Evolutionary conservation across 306 rosid genomes (phyloP).

Genomic region (Fagus crenata): DNA sequence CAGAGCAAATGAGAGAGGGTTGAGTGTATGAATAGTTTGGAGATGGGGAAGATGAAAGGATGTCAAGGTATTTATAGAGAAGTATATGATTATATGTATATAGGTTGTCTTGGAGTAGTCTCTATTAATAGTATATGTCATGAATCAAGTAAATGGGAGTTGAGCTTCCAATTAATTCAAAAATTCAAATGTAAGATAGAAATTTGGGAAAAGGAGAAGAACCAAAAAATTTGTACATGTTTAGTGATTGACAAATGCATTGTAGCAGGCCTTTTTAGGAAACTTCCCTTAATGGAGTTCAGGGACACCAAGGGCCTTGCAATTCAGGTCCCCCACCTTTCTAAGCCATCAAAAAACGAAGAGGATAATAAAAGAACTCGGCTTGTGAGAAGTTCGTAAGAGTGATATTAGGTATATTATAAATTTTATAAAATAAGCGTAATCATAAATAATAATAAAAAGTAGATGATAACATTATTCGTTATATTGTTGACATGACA

Average conservation of each 20-base stretch:
- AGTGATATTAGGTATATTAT: too few relatives aligned
- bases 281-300: too few relatives aligned
- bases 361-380: too few relatives aligned
- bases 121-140: slow-evolving; percentile 22
- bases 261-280: too few relatives aligned
- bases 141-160: slow-evolving; percentile 16
- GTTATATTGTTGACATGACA: too few relatives aligned
- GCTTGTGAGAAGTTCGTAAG: too few relatives aligned
- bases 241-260: background rate
- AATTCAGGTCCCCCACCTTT: too few relatives aligned
- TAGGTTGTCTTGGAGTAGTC: slow-evolving; percentile 38
- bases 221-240: background rate
- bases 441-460: too few relatives aligned
- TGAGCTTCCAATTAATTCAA: slow-evolving; percentile 24
- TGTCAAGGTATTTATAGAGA: background rate
- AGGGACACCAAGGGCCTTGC: too few relatives aligned
- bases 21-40: background rate
- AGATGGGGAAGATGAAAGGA: background rate
- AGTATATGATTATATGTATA: slow-evolving; percentile 4
- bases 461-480: too few relatives aligned
- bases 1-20: background rate
- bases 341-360: too few relatives aligned
- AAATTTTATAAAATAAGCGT: too few relatives aligned
- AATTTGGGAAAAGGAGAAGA: background rate
- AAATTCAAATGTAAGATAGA: background rate